These are phyloP conservation scores for Neurospora sublineolata DNA, from an alignment of 495 filamentous ascomycete genomes.

Conservation along the genomic window DNA sequence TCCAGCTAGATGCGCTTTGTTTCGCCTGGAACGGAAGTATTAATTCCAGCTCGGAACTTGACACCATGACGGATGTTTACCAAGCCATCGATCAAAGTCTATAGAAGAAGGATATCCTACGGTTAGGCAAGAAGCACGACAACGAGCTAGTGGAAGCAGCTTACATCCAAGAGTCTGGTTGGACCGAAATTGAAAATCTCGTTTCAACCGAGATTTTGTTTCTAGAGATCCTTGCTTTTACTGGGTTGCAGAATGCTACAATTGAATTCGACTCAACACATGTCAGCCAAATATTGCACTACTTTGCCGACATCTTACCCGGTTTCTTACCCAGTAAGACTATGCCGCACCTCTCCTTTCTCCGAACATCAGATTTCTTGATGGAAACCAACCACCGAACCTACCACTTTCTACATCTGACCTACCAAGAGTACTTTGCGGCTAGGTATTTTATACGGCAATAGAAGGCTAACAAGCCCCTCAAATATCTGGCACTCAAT, in stretches of 20 bases:
- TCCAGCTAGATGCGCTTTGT: conserved; percentile 38
- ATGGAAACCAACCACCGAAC: conserved; percentile 5
- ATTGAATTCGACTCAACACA: conserved; percentile 24
- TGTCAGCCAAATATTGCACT: conserved; percentile 11
- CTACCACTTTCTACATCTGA: conserved; percentile 35
- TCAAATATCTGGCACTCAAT: conserved; percentile 13
- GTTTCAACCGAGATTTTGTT: conserved; percentile 16
- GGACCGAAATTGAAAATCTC: conserved; percentile 6
- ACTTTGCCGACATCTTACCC: conserved; percentile 1
- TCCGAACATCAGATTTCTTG: conserved; percentile 18
- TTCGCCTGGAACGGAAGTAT: conserved; percentile 25
- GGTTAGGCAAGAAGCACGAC: conserved; percentile 22
- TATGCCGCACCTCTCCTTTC: conserved; percentile 23
- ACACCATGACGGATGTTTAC: conserved; percentile 35
- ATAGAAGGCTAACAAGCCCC: conserved; percentile 16
- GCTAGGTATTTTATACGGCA: conserved; percentile 32
- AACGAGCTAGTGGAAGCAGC: not conserved
- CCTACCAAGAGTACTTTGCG: conserved; percentile 33
- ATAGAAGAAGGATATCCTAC: conserved; percentile 31
- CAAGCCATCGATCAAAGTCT: conserved; percentile 25
- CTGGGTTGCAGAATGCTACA: conserved; percentile 24
- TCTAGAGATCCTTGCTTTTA: conserved; percentile 29
- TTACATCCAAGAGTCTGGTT: not conserved
- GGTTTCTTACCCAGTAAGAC: conserved; percentile 2
- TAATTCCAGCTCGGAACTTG: not conserved